These are phyloP conservation scores for Kickxella alabastrina DNA, from an alignment of 192 early-diverging fungal species.

Conservation along the genomic window DNA sequence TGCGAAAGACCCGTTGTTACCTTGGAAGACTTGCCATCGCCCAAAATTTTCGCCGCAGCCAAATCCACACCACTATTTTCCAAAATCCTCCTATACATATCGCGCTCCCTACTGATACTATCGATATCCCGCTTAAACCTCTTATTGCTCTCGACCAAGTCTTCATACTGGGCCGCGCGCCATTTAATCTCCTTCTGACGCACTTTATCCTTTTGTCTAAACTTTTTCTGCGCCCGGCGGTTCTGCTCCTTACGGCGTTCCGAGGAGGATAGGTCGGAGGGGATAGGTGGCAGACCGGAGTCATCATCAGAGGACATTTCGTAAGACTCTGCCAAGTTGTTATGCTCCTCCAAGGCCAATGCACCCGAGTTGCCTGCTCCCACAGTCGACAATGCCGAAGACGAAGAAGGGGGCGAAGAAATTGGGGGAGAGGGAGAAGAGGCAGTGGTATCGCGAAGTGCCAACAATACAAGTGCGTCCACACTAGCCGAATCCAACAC, in stretches of 20 bases:
- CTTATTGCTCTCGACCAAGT: slow-evolving; percentile 44
- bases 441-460: slow-evolving; percentile 29
- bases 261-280: slow-evolving; percentile 26
- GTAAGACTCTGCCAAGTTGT: slow-evolving; percentile 6
- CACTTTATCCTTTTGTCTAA: slow-evolving; percentile 53
- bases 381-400: not conserved
- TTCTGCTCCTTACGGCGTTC: slow-evolving; percentile 53
- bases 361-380: too few relatives aligned
- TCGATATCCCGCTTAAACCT: slow-evolving; percentile 51
- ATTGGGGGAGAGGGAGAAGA: not conserved
- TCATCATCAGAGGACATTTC: slow-evolving; percentile 17
- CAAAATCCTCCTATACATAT: slow-evolving; percentile 39
- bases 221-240: slow-evolving; percentile 53
- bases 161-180: slow-evolving; percentile 51
- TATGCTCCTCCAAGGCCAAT: slow-evolving; percentile 15
- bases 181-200: slow-evolving; percentile 53
- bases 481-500: slow-evolving; percentile 33
- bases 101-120: slow-evolving; percentile 30
- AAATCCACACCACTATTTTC: slow-evolving; percentile 36
- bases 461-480: slow-evolving; percentile 25
- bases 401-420: not conserved
- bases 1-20: too few relatives aligned
- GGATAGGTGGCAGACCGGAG: slow-evolving; percentile 8
- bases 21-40: too few relatives aligned
- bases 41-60: too few relatives aligned